Evolutionary conservation across 306 rosid species (phyloP).

Genomic region (Alnus glutinosa): DNA sequence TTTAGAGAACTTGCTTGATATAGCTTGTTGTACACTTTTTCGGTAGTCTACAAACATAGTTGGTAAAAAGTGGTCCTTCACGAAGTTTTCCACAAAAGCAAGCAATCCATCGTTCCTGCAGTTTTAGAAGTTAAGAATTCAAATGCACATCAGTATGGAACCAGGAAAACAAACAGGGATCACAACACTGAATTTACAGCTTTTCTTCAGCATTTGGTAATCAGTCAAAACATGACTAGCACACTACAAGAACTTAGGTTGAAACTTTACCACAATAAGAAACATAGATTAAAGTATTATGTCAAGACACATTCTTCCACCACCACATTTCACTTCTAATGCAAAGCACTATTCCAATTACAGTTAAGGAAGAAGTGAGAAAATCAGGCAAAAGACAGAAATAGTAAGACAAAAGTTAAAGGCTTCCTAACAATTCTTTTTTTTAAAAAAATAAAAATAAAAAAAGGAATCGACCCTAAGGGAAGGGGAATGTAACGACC

Average conservation of each 20-base stretch:
- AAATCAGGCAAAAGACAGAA: not conserved
- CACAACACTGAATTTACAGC: conserved; percentile 1
- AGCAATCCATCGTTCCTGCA: conserved; percentile 94
- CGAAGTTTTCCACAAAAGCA: conserved; percentile 96
- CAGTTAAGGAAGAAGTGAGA: conserved; percentile 5
- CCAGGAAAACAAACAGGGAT: conserved; percentile 19
- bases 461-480: too few relatives aligned
- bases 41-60: conserved; percentile 99
- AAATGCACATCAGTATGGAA: conserved; percentile 20
- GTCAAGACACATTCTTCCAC: not conserved
- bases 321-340: conserved; percentile 3
- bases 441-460: too few relatives aligned
- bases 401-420: not conserved
- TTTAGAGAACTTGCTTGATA: conserved; percentile 85
- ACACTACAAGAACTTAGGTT: not conserved
- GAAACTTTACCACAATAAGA: not conserved
- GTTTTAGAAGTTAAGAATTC: conserved; percentile 30
- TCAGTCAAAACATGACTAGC: not conserved
- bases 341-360: conserved; percentile 16
- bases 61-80: conserved; percentile 96
- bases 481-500: too few relatives aligned
- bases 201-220: not conserved
- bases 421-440: not conserved
- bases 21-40: conserved; percentile 98
- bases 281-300: not conserved